Evolutionary conservation across 371 early-diverging fungal genomes (phyloP), one percentile per base, ranked within the genome.

Genomic region (Syncephalastrum racemosum): DNA sequence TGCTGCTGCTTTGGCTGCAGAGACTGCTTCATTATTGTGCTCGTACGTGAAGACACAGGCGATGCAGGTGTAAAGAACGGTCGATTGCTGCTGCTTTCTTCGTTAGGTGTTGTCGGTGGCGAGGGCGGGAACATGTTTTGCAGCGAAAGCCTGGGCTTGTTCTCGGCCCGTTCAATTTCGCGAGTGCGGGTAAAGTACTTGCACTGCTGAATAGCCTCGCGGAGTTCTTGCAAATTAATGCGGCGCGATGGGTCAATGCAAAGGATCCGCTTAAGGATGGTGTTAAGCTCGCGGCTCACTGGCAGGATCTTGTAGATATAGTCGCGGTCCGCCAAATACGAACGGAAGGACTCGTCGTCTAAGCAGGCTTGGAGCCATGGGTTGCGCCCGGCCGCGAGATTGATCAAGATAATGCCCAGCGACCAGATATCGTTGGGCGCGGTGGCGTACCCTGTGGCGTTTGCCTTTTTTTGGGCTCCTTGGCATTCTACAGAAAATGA

Each of bases 391-490:
- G 86, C 86, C 20, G 84, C 73, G 46, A 91, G 73, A 63, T 90
- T 92, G 60, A 90, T 86, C 25, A 91, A 71, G 54, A 95, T 89
- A 18, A 93, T 83, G 36, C 94, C 94, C 25, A 91, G 68, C 19
- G 91, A 83, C 91, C 92, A 92, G 14, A 91, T 82, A 64, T 93
- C 94, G 63, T 89, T 90, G 14, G 91, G 84, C 1, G 88, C 89
- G 15, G 90, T 86, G 4, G 82, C 79, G 56, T 90, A 89, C 46
- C 66, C 66, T 16, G 40, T 14, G 18, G 43, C 19, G 47, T 67
- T 45, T 40, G 42, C 23, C 40, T 42, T 14, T 44, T 42, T 14
- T 61, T 72, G 42, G 20, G 83, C 84, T 41, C 87, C 90, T 74
- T 87, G 87, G 67, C 89, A 87, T 74, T 95, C 96, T 73, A 65